These are phyloP conservation scores for Wickerhamomyces pijperi DNA, from an alignment of 805 yeast species.

Conservation along the genomic window DNA sequence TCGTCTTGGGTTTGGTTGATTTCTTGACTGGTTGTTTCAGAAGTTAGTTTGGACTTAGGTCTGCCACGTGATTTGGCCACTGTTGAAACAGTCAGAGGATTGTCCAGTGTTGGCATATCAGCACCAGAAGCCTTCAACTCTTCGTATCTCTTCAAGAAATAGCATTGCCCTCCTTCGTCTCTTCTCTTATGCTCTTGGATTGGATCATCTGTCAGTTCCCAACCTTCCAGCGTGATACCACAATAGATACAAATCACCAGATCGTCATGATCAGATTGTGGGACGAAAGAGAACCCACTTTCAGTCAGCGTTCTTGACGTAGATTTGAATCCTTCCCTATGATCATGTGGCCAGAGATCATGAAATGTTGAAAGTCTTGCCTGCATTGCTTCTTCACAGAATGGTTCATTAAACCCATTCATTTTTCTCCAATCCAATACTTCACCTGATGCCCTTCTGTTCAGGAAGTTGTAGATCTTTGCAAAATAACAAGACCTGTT, in stretches of 20 bases:
- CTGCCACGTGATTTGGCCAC: too few species aligned
- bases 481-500: constrained; percentile 23
- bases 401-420: constrained; percentile 24
- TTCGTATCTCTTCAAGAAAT: constrained; percentile 14
- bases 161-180: constrained; percentile 26
- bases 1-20: neutral
- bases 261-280: constrained; percentile 37
- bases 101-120: neutral
- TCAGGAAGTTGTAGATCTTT: constrained; percentile 15
- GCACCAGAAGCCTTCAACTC: neutral
- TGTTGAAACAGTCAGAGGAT: too few species aligned
- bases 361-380: constrained; percentile 31
- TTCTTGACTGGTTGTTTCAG: too few species aligned
- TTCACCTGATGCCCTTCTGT: constrained; percentile 12
- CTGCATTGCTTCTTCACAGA: constrained; percentile 18
- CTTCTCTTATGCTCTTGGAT: constrained; percentile 41
- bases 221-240: constrained; percentile 52
- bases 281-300: constrained; percentile 56
- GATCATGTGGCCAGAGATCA: constrained; percentile 34
- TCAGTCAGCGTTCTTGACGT: constrained; percentile 33
- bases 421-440: constrained; percentile 12
- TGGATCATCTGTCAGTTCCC: constrained; percentile 63
- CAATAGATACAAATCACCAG: constrained; percentile 57
- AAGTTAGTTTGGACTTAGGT: too few species aligned
- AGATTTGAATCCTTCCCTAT: constrained; percentile 27